Conservation (phyloP, 768 basidiomycete species). For the Tylopilus sp. region DNA sequence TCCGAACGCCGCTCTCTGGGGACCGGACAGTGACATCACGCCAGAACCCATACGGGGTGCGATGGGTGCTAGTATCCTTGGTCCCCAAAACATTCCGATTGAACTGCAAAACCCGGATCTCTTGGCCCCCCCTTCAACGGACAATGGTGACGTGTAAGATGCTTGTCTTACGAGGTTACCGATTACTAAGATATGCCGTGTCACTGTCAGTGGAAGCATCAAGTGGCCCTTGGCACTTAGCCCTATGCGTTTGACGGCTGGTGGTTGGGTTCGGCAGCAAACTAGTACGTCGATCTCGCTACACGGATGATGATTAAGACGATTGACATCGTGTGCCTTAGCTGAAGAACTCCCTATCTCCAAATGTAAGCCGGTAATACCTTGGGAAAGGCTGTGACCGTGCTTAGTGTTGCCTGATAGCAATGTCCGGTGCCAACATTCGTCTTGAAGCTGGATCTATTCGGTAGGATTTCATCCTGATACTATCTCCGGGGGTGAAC, state of each 20-base stretch:
- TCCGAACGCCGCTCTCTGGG: slow-evolving; percentile 44
- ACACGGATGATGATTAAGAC: neutral
- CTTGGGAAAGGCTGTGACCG: too few species aligned
- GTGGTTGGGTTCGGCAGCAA: slow-evolving; percentile 60
- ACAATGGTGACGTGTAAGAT: slow-evolving; percentile 27
- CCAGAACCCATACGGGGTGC: slow-evolving; percentile 41
- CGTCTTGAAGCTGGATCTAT: too few species aligned
- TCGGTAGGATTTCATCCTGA: too few species aligned
- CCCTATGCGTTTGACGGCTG: slow-evolving; percentile 24
- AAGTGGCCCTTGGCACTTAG: slow-evolving; percentile 53
- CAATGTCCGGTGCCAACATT: too few species aligned
- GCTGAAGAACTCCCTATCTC: too few species aligned
- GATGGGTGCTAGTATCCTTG: slow-evolving; percentile 46
- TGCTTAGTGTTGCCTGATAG: too few species aligned
- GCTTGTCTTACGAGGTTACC: neutral
- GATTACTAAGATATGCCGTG: neutral
- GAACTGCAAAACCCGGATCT: slow-evolving; percentile 45
- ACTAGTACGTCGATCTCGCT: slow-evolving; percentile 36
- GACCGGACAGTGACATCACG: slow-evolving; percentile 14
- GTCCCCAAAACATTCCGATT: slow-evolving; percentile 51
- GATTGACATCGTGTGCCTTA: too few species aligned
- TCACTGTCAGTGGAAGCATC: slow-evolving; percentile 37
- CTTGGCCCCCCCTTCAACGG: slow-evolving; percentile 59
- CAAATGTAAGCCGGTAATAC: too few species aligned
- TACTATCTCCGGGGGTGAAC: too few species aligned